Evolutionary conservation across 805 yeast species (phyloP).

Genomic region (Cyberlindnera lachancei): DNA sequence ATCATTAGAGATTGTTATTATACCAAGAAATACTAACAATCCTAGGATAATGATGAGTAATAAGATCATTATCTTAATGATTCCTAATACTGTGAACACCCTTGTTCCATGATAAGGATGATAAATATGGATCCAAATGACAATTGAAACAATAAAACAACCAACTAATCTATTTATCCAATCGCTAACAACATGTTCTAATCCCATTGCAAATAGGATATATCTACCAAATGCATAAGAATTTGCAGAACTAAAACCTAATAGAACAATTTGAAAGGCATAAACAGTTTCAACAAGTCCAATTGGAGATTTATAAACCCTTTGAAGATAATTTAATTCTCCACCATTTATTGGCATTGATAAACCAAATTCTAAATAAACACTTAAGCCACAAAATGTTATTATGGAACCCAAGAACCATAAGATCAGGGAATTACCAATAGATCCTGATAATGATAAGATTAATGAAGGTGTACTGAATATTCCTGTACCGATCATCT

Average conservation of each 20-base stretch:
- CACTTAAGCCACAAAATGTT: slow-evolving; percentile 46
- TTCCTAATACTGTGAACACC: slow-evolving; percentile 47
- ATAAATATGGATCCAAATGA: slow-evolving; percentile 39
- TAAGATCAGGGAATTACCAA: slow-evolving; percentile 46
- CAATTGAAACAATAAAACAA: slow-evolving; percentile 37
- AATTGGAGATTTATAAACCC: slow-evolving; percentile 47
- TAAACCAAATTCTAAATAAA: slow-evolving; percentile 58
- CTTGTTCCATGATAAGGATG: slow-evolving; percentile 43
- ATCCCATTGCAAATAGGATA: slow-evolving; percentile 37
- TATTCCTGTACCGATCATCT: slow-evolving; percentile 72
- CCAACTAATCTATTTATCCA: slow-evolving; percentile 39
- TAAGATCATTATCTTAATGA: slow-evolving; percentile 44
- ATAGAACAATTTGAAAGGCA: slow-evolving; percentile 46
- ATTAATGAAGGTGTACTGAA: slow-evolving; percentile 63
- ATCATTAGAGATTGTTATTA: slow-evolving; percentile 19
- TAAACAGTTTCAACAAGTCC: slow-evolving; percentile 42
- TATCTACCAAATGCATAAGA: slow-evolving; percentile 61
- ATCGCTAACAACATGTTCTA: slow-evolving; percentile 27
- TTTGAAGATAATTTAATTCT: slow-evolving; percentile 58
- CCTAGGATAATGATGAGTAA: slow-evolving; percentile 44
- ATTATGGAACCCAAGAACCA: slow-evolving; percentile 61
- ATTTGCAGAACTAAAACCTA: slow-evolving; percentile 58
- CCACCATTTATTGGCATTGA: slow-evolving; percentile 64
- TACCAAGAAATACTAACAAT: slow-evolving; percentile 29
- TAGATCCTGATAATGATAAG: slow-evolving; percentile 47